Percentiles rank a stretch among this genome's conserved stretches.
Evolutionary conservation across 2,329 filamentous ascomycete genomes (phyloP).

Genomic region (Cladosporium sp.): DNA sequence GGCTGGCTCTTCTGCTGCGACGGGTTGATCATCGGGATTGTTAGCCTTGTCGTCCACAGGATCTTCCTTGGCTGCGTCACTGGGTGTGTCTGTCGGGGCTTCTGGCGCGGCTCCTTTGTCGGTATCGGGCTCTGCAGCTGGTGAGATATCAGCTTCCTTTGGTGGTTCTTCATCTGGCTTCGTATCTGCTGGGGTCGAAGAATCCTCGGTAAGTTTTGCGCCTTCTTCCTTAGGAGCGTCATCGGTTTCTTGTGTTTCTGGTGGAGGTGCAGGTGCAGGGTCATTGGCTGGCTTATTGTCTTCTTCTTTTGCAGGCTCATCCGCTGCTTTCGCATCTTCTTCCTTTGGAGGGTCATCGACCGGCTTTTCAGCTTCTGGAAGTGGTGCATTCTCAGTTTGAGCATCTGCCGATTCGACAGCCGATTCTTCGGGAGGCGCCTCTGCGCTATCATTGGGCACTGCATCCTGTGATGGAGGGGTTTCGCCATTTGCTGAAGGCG

Average conservation of each 20-base stretch:
- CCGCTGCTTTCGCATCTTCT: not conserved
- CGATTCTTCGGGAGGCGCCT: not conserved
- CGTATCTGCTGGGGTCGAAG: not conserved
- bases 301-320: not conserved
- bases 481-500: not conserved
- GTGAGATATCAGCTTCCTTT: not conserved
- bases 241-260: not conserved
- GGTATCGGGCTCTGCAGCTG: not conserved
- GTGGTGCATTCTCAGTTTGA: not conserved
- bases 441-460: not conserved
- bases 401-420: not conserved
- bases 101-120: conserved; percentile 11
- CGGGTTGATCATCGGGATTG: not conserved
- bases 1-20: not conserved
- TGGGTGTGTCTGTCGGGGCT: not conserved
- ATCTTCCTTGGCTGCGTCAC: conserved; percentile 1
- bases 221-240: not conserved
- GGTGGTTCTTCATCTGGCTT: not conserved
- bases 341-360: not conserved
- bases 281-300: not conserved
- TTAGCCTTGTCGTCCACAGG: conserved; percentile 6
- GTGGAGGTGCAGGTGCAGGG: not conserved
- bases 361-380: not conserved
- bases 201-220: not conserved
- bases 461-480: not conserved